phyloP scores from a whole-genome alignment of 441 rosid species.

The Hura crepitans region DNA sequence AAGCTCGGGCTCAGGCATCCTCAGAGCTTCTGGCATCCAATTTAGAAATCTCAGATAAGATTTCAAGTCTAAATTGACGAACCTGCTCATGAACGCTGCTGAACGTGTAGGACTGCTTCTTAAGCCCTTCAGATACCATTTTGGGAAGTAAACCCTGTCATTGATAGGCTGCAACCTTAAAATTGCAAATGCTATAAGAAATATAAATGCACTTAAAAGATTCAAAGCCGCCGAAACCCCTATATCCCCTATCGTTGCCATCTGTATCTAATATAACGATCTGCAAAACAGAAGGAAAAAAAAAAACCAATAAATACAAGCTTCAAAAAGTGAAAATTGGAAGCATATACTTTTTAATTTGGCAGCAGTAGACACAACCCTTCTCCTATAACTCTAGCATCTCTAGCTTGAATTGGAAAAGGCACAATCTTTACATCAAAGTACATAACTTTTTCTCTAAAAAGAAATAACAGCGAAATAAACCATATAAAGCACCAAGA shows the following conservation, averaged over 20 bases:
- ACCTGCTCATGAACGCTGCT: constrained; percentile 51
- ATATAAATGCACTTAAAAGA: constrained; percentile 63
- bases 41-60: constrained; percentile 70
- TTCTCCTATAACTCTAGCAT: neutral
- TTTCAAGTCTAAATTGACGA: constrained; percentile 70
- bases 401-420: neutral
- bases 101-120: constrained; percentile 61
- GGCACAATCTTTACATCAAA: neutral
- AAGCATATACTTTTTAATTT: neutral
- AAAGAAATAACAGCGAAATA: neutral
- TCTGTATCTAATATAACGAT: constrained; percentile 25
- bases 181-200: constrained; percentile 72
- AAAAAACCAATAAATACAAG: neutral
- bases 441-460: neutral
- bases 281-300: neutral
- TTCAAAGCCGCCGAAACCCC: constrained; percentile 75
- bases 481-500: neutral
- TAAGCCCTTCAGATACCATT: constrained; percentile 89
- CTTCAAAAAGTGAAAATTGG: neutral
- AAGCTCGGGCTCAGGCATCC: constrained; percentile 95
- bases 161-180: constrained; percentile 89
- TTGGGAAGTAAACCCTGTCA: constrained; percentile 90
- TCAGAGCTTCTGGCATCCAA: constrained; percentile 96
- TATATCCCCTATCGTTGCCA: constrained; percentile 79
- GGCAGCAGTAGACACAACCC: neutral